Conservation (phyloP, 2,329 filamentous ascomycete genomes). For the Metarhizium brunneum region DNA sequence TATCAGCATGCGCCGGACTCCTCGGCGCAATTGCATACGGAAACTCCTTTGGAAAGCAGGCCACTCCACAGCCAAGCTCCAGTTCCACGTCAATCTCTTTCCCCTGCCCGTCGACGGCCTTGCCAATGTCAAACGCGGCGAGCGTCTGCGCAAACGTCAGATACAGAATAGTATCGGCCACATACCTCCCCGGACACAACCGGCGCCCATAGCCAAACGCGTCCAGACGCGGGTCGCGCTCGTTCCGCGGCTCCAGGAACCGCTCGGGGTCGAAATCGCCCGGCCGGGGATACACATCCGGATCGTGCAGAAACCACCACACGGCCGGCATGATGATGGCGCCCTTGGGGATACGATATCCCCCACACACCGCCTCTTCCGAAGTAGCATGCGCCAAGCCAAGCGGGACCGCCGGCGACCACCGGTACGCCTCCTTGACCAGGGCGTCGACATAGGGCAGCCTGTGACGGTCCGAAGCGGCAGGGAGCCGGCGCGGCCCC, state of each 20-base stretch:
- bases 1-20: slow-evolving; percentile 4
- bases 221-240: slow-evolving; percentile 16
- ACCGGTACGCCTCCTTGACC: slow-evolving; percentile 21
- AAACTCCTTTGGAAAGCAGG: background rate
- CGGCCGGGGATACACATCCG: slow-evolving; percentile 48
- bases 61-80: slow-evolving; percentile 1
- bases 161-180: slow-evolving; percentile 22
- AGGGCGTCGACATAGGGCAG: slow-evolving; percentile 32
- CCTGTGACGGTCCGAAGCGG: slow-evolving; percentile 28
- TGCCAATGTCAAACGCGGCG: slow-evolving; percentile 32
- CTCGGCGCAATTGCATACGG: slow-evolving; percentile 3
- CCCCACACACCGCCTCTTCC: slow-evolving; percentile 15
- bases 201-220: slow-evolving; percentile 28
- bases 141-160: slow-evolving; percentile 30
- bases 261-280: slow-evolving; percentile 23
- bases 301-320: slow-evolving; percentile 48
- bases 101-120: slow-evolving; percentile 21
- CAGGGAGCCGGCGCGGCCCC: slow-evolving; percentile 31
- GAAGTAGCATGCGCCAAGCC: slow-evolving; percentile 28
- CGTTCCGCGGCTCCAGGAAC: slow-evolving; percentile 17
- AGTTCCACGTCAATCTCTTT: slow-evolving; percentile 19
- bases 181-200: slow-evolving; percentile 22
- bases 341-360: slow-evolving; percentile 18
- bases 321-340: slow-evolving; percentile 14
- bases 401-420: slow-evolving; percentile 22